Conservation (phyloP, 2,329 filamentous ascomycete species). For the Trichophyton schoenleinii region DNA sequence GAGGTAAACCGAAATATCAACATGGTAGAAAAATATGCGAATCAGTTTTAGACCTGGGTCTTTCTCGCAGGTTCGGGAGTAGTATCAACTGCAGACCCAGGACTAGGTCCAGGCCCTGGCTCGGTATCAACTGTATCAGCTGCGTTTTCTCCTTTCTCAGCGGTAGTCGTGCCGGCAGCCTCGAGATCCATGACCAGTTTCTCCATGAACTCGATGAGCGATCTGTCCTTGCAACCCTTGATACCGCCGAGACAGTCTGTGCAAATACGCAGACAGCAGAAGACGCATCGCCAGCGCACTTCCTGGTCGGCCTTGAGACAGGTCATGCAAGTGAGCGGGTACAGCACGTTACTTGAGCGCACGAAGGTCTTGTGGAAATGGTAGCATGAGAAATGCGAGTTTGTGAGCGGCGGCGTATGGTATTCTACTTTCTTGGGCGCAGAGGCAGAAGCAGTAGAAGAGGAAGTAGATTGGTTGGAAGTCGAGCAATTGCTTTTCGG, state of each 20-base stretch:
- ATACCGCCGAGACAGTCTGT: conserved; percentile 24
- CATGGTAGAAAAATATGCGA: no score
- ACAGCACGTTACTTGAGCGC: conserved; percentile 25
- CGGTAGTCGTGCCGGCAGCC: background rate
- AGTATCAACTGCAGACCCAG: background rate
- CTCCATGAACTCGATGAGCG: conserved; percentile 24
- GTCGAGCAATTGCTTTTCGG: background rate
- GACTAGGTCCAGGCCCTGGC: background rate
- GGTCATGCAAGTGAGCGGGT: conserved; percentile 33
- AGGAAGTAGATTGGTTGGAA: background rate
- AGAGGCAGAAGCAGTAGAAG: background rate
- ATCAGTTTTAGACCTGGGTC: no score
- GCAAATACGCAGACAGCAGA: conserved; percentile 32
- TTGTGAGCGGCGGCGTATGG: conserved; percentile 24
- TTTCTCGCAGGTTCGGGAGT: no score
- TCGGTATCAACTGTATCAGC: background rate
- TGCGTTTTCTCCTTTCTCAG: background rate
- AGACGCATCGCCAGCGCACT: conserved; percentile 29
- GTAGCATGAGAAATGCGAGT: conserved; percentile 29
- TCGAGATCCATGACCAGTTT: conserved; percentile 9
- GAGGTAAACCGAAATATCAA: no score
- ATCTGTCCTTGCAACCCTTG: conserved; percentile 24
- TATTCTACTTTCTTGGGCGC: conserved; percentile 6
- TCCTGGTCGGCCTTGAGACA: conserved; percentile 30
- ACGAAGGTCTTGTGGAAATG: conserved; percentile 30